Base-by-base conservation (phyloP, 2,329 filamentous ascomycete genomes). In the Colletotrichum eremochloae region DNA sequence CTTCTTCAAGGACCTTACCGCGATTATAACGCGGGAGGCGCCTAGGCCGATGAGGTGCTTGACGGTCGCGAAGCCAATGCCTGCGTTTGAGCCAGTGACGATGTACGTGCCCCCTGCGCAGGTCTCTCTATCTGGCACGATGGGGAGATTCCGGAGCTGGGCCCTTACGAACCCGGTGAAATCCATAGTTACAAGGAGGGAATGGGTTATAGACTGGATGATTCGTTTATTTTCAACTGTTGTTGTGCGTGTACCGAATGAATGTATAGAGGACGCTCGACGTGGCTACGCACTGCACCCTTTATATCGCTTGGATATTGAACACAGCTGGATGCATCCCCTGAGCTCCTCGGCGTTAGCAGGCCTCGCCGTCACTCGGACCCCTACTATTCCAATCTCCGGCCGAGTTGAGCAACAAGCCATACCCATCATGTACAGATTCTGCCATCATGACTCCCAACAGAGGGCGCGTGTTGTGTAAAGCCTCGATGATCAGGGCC, bases 81-180 rank as follows among this genome's bases (percentile, higher is more conserved):
- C 80, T 9, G 70, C 76, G 69, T 82, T 83, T 38, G 80, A 76
- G 29, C 81, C 82, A 1, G 80, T 81, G 50, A 82, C 71, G 55
- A 82, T 76, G 66, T 80, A 70, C 3, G 75, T 75, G 36, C 42
- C 40, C 29, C 36, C 53, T 15, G 29, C 11, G 60, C n/a, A 42
- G 20, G 44, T 58, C 24, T 64, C 42, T 38, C 8, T 38, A 1
- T 36, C 50, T 7, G 31, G 33, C 12, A 55, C 9, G 46, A 68
- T 58, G 33, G 68, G 56, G 12, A 71, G 63, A 4, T 36, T 50
- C 5, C 24, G 38, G 33, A 15, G 20, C 52, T 67, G 42, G 18
- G 68, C 60, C 12, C n/a, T 63, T 6, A 53, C 3, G 11, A 63
- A 58, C 0, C 9, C 42, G 3, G 38, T 2, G 29, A 53, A 29